Conservation (phyloP, 257 asterid genomes). For the Solanum tarapatanum region DNA sequence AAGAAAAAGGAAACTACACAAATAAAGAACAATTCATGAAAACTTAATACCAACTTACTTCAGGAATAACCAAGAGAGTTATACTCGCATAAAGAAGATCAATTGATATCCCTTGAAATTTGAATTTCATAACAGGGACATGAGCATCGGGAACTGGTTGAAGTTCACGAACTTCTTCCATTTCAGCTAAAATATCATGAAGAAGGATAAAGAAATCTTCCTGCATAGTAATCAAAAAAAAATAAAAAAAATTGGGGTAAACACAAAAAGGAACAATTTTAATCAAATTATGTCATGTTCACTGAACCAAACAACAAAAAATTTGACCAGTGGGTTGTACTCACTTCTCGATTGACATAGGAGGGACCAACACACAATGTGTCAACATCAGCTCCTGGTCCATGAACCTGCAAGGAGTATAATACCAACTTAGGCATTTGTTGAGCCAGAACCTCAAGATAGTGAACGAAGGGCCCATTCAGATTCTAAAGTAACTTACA, state of each 20-base stretch:
- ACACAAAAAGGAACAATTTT: not conserved
- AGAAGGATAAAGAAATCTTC: slow-evolving; percentile 29
- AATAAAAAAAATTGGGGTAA: not conserved
- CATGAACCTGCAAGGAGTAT: not conserved
- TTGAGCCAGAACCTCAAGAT: not conserved
- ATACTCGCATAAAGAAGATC: slow-evolving; percentile 27
- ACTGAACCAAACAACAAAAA: not conserved
- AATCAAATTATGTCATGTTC: not conserved
- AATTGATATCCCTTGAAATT: slow-evolving; percentile 20
- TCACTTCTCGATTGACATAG: slow-evolving; percentile 24
- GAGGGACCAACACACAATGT: slow-evolving; percentile 30
- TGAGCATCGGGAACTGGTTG: slow-evolving; percentile 35
- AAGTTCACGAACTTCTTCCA: slow-evolving; percentile 24
- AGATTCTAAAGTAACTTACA: not conserved
- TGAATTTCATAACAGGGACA: slow-evolving; percentile 30
- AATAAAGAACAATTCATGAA: not conserved
- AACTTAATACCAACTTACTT: slow-evolving; percentile 10
- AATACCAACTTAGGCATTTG: not conserved
- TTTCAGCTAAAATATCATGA: slow-evolving; percentile 21
- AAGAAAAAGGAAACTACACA: not conserved
- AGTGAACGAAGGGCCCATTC: not conserved
- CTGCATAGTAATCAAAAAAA: not conserved
- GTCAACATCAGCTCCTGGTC: slow-evolving; percentile 33
- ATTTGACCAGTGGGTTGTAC: not conserved
- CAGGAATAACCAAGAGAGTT: slow-evolving; percentile 24